Evolutionary conservation across 2,329 filamentous ascomycete genomes (phyloP).

Genomic region (Microsporum ferrugineum): DNA sequence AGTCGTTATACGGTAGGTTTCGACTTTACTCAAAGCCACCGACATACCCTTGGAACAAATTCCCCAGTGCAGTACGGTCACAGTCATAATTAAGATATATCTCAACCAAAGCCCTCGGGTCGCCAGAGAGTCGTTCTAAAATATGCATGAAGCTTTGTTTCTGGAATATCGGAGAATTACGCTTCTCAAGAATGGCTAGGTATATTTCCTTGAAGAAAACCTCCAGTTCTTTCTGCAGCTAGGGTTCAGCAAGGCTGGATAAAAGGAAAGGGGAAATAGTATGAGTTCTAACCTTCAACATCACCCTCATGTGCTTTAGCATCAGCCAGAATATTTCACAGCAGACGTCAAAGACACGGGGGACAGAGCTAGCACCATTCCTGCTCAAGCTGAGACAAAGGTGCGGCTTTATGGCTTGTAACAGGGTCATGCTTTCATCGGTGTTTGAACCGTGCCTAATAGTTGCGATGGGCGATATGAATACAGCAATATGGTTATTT

Average conservation of each 20-base stretch:
- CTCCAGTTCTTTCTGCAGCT: conserved; percentile 74
- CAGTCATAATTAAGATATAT: conserved; percentile 98
- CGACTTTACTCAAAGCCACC: not conserved
- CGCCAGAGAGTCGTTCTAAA: conserved; percentile 69
- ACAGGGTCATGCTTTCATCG: conserved; percentile 70
- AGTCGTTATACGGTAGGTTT: not conserved
- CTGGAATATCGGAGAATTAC: conserved; percentile 74
- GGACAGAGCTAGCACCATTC: conserved; percentile 88
- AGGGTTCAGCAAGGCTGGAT: conserved; percentile 13
- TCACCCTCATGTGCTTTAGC: conserved; percentile 82
- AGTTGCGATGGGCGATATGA: conserved; percentile 81
- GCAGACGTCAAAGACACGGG: conserved; percentile 85
- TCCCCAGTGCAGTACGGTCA: conserved; percentile 81
- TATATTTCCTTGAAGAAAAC: conserved; percentile 98
- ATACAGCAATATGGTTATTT: conserved; percentile 85
- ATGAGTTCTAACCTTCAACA: conserved; percentile 62
- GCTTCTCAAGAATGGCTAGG: conserved; percentile 76
- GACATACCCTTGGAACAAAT: conserved; percentile 69
- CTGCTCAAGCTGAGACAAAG: conserved; percentile 87
- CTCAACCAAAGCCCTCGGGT: conserved; percentile 82
- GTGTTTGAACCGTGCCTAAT: conserved; percentile 85
- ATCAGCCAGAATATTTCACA: conserved; percentile 98
- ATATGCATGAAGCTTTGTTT: conserved; percentile 86
- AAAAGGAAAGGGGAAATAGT: not conserved
- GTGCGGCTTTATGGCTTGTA: conserved; percentile 94